Evolutionary conservation across 192 early-diverging fungal species (phyloP).

Genomic region (Pilaira anomala): DNA sequence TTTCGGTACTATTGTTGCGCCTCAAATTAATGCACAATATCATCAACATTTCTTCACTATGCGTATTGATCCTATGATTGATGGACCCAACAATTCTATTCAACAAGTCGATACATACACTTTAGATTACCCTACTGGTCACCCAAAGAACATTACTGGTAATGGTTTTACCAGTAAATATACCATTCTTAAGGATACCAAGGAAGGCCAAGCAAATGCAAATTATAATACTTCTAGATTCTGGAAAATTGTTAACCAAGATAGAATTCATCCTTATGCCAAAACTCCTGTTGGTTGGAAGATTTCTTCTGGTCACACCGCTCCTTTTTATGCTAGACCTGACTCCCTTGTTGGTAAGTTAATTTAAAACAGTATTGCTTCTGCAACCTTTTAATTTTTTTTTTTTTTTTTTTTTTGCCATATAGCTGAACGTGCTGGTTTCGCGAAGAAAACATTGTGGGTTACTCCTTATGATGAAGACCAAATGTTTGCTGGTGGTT

Average conservation of each 20-base stretch:
- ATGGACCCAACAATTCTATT: constrained; percentile 37
- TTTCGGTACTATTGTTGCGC: constrained; percentile 37
- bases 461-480: constrained; percentile 40
- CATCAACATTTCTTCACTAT: constrained; percentile 45
- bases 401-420: too few relatives aligned
- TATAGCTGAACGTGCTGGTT: constrained; percentile 31
- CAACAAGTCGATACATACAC: constrained; percentile 23
- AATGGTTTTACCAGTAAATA: constrained; percentile 31
- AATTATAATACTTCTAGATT: constrained; percentile 25
- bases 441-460: constrained; percentile 39
- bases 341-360: constrained; percentile 32
- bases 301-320: constrained; percentile 22
- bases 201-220: constrained; percentile 19
- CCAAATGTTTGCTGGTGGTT: constrained; percentile 40
- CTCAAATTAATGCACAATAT: constrained; percentile 40
- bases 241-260: constrained; percentile 41
- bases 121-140: constrained; percentile 31
- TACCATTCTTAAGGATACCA: constrained; percentile 31
- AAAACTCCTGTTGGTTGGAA: constrained; percentile 36
- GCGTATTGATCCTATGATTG: constrained; percentile 44
- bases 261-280: constrained; percentile 30
- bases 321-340: constrained; percentile 31
- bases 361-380: too few relatives aligned
- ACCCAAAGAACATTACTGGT: constrained; percentile 31
- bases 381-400: too few relatives aligned